Percentiles rank a stretch among this genome's conserved stretches.
These are phyloP conservation scores for Yarrowia sp. DNA, from an alignment of 805 yeast genomes.

Conservation along the genomic window DNA sequence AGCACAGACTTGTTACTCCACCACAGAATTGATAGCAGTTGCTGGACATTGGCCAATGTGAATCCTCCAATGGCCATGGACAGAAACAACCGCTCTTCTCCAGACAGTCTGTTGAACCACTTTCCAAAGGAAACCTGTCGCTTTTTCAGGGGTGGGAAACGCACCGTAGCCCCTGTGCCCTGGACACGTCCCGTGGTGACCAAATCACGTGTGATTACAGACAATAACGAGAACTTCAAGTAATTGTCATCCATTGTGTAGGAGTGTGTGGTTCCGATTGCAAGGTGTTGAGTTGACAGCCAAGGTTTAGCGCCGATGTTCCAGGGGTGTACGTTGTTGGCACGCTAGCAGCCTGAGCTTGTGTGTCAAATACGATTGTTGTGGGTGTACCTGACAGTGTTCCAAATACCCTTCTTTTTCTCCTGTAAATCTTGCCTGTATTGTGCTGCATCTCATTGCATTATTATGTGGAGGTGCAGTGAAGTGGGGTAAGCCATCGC, in stretches of 20 bases:
- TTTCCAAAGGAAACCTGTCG: background rate
- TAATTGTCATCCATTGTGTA: slow-evolving; percentile 8
- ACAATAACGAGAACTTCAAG: background rate
- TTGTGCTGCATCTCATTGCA: background rate
- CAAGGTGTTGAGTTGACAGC: background rate
- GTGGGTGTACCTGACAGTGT: no score
- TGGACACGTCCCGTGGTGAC: background rate
- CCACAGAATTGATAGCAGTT: background rate
- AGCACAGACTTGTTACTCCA: slow-evolving; percentile 6
- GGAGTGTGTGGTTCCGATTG: background rate
- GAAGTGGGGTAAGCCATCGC: background rate
- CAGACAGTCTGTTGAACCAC: background rate
- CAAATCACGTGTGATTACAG: slow-evolving; percentile 1
- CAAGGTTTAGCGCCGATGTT: background rate
- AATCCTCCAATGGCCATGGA: background rate
- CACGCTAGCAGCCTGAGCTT: background rate
- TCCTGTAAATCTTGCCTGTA: background rate
- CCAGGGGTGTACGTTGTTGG: background rate
- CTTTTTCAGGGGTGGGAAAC: background rate
- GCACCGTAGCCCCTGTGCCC: background rate
- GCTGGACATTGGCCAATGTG: background rate
- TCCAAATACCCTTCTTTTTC: background rate
- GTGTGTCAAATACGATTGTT: background rate
- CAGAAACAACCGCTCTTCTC: slow-evolving; percentile 2
- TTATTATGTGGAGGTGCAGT: background rate